These are phyloP conservation scores for Kregervanrija fluxuum DNA, from an alignment of 805 yeast genomes.

Conservation along the genomic window DNA sequence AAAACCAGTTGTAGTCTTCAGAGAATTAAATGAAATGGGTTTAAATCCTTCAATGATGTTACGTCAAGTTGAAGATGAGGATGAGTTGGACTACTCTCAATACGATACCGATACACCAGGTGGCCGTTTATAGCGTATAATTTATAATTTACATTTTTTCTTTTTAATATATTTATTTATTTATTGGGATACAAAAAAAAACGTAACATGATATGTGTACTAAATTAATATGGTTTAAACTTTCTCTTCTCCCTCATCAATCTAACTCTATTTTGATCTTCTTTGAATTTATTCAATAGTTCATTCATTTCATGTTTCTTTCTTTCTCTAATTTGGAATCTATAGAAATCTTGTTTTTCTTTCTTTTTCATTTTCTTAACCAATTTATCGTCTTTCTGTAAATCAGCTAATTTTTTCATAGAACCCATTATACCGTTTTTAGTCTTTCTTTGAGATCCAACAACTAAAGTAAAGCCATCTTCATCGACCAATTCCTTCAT, in stretches of 20 bases:
- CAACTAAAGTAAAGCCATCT: constrained; percentile 90
- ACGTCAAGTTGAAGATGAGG: constrained; percentile 63
- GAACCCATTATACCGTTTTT: constrained; percentile 63
- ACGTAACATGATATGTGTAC: not conserved
- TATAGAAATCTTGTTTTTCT: constrained; percentile 86
- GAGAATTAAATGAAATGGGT: constrained; percentile 79
- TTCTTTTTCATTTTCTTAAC: constrained; percentile 54
- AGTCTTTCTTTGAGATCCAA: constrained; percentile 78
- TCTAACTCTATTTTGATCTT: constrained; percentile 81
- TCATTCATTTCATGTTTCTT: constrained; percentile 92
- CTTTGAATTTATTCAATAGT: constrained; percentile 72
- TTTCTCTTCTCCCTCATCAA: constrained; percentile 72
- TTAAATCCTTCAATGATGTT: constrained; percentile 89
- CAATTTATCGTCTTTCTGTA: constrained; percentile 28
- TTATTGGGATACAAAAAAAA: not conserved
- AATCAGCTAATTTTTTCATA: constrained; percentile 22
- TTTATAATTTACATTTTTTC: not conserved
- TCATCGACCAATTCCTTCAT: constrained; percentile 71
- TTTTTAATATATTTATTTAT: not conserved
- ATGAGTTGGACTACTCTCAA: constrained; percentile 18
- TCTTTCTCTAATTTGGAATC: constrained; percentile 91
- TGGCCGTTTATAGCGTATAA: constrained; percentile 27
- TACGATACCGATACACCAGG: constrained; percentile 32
- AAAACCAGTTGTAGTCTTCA: constrained; percentile 79
- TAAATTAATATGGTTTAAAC: constrained; percentile 69